These are phyloP conservation scores for Aureobasidium sp. DNA, from an alignment of 2,329 filamentous ascomycete genomes.

Conservation along the genomic window DNA sequence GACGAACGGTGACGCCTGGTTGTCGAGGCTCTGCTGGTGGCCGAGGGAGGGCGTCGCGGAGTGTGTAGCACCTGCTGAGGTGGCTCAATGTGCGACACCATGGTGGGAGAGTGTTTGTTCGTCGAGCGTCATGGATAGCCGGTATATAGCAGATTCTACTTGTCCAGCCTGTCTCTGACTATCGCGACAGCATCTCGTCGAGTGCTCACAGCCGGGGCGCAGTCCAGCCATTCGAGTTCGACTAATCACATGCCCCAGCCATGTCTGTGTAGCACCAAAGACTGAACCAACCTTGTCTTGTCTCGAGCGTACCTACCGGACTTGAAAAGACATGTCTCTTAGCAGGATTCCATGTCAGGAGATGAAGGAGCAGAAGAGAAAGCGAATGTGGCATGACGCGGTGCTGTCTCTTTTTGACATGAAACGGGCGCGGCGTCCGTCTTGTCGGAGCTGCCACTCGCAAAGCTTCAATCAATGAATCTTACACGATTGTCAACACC, in stretches of 20 bases:
- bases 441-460: not conserved
- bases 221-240: not conserved
- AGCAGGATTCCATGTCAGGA: not conserved
- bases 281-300: not conserved
- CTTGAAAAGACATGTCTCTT: not conserved
- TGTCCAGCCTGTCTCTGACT: not conserved
- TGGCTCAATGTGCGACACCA: constrained; percentile 58
- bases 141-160: not conserved
- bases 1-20: constrained; percentile 65
- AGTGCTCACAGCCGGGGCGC: not conserved
- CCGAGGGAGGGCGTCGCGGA: constrained; percentile 52
- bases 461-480: constrained; percentile 12
- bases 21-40: constrained; percentile 54
- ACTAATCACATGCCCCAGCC: constrained; percentile 9
- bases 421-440: constrained; percentile 11
- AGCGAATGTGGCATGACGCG: not conserved
- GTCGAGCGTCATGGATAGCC: not conserved
- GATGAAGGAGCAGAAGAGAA: not conserved
- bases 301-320: not conserved
- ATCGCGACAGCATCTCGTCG: not conserved
- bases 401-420: not conserved
- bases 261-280: constrained; percentile 5
- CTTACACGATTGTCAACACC: not conserved
- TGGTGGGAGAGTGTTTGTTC: constrained; percentile 24
- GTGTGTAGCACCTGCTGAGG: constrained; percentile 26